phyloP scores from a whole-genome alignment of 2,329 filamentous ascomycete species.

The Fusarium napiforme region DNA sequence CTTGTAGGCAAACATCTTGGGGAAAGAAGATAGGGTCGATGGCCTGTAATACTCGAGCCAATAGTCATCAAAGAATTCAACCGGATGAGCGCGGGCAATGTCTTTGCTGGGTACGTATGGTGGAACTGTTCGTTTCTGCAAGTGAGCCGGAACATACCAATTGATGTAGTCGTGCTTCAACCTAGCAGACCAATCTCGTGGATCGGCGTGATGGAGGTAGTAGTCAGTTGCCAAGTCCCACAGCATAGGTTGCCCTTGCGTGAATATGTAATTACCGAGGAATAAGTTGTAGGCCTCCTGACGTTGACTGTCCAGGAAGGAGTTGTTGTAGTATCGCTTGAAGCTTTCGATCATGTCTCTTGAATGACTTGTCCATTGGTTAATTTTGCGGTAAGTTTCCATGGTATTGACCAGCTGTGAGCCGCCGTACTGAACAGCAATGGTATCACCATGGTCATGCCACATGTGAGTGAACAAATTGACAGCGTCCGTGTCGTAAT shows the following conservation, averaged over 20 bases:
- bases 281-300: slow-evolving; percentile 99
- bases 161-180: slow-evolving; percentile 79
- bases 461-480: slow-evolving; percentile 99
- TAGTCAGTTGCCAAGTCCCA: slow-evolving; percentile 97
- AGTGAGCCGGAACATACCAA: slow-evolving; percentile 83
- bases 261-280: slow-evolving; percentile 92
- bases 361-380: slow-evolving; percentile 97
- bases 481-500: slow-evolving; percentile 95
- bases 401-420: slow-evolving; percentile 99
- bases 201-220: slow-evolving; percentile 91
- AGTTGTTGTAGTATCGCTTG: slow-evolving; percentile 99
- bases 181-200: slow-evolving; percentile 75
- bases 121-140: slow-evolving; percentile 71
- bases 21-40: slow-evolving; percentile 84
- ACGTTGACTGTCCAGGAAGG: slow-evolving; percentile 95
- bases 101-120: slow-evolving; percentile 54
- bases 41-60: slow-evolving; percentile 98
- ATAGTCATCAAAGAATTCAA: slow-evolving; percentile 85
- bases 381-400: slow-evolving; percentile 98
- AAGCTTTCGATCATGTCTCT: slow-evolving; percentile 99
- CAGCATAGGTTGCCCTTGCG: slow-evolving; percentile 89
- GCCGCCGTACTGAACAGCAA: slow-evolving; percentile 96
- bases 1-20: slow-evolving; percentile 91
- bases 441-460: slow-evolving; percentile 96
- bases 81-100: slow-evolving; percentile 54